Conservation (phyloP, 2,329 filamentous ascomycete species). For the Epichloe gansuensis region DNA sequence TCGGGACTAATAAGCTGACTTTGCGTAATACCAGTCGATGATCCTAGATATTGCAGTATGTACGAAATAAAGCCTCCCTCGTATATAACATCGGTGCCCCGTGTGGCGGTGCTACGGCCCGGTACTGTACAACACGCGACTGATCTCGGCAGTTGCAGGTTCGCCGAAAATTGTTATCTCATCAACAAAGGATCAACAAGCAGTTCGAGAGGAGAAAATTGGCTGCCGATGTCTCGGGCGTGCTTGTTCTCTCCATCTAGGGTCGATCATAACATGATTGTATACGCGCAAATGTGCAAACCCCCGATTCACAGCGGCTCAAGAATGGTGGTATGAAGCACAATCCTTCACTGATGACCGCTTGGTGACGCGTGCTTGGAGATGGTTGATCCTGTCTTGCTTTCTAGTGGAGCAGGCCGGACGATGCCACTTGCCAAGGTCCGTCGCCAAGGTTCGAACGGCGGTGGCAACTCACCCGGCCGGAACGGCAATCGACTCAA, state of each 20-base stretch:
- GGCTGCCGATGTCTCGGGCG: background rate
- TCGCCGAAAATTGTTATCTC: background rate
- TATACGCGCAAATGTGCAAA: background rate
- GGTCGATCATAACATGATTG: background rate
- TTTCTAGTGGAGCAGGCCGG: background rate
- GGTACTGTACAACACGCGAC: too few species aligned
- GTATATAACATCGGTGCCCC: background rate
- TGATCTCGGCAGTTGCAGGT: background rate
- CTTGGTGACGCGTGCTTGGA: background rate
- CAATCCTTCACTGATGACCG: background rate
- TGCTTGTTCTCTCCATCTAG: background rate
- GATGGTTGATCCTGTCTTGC: background rate
- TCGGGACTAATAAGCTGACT: too few species aligned
- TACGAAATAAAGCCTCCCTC: too few species aligned
- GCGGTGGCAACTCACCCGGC: background rate
- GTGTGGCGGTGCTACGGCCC: background rate
- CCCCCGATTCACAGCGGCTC: background rate
- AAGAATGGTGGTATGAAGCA: background rate
- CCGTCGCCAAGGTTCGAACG: background rate
- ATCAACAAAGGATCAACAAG: background rate
- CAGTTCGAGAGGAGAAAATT: background rate
- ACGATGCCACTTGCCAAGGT: background rate
- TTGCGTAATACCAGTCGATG: too few species aligned
- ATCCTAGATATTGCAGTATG: too few species aligned
- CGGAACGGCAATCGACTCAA: background rate